Base-by-base conservation (phyloP, 2,329 filamentous ascomycete species). In the Epichloe glyceriae region DNA sequence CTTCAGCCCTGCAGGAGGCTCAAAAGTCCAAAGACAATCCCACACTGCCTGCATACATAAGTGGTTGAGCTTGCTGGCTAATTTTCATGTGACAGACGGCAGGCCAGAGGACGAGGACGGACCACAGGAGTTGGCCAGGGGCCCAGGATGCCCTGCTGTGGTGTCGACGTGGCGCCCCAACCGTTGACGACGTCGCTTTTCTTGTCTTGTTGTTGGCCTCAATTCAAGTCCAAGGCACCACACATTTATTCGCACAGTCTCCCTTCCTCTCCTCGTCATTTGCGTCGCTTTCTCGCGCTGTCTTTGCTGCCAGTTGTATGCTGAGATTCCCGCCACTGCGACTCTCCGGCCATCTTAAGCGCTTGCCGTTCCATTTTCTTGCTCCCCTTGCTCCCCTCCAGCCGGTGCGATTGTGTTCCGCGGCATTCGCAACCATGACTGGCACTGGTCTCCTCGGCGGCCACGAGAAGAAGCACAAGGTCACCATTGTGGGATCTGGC, bases 401-500 rank as follows among this genome's bases (percentile, higher is more conserved):
- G 5, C 20, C 46, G 19, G 39, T 45, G 26, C 54, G 41, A 47
- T 35, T 22, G n/a, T 54, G 33, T 20, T 50, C 51, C 15, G 38
- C 42, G 40, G 15, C 38, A 17, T 19, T 33, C 47, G 48, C 45
- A 61, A 68, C 60, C 35, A 70, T 70, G 67, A 51, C 63, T 49
- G 61, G 53, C 50, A 45, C 54, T 19, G 52, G 56, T n/a, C 47
- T 61, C 47, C 62, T 76, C 41, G 74, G 71, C 53, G 68, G 75
- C 51, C 70, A 78, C 55, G 71, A 73, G 55, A 86, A 81, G 72
- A 89, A 85, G 71, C 89, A 95, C 79, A 94, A 89, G 76, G 87
- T 96, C 62, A 90, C 89, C 55, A 81, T 98, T 49, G 80, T 98
- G 58, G 93, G 93, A 60, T 97, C 91, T 49, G 93, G 93, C 62